Conservation (phyloP, 2,329 filamentous ascomycete species). For the Fusarium nygamai region DNA sequence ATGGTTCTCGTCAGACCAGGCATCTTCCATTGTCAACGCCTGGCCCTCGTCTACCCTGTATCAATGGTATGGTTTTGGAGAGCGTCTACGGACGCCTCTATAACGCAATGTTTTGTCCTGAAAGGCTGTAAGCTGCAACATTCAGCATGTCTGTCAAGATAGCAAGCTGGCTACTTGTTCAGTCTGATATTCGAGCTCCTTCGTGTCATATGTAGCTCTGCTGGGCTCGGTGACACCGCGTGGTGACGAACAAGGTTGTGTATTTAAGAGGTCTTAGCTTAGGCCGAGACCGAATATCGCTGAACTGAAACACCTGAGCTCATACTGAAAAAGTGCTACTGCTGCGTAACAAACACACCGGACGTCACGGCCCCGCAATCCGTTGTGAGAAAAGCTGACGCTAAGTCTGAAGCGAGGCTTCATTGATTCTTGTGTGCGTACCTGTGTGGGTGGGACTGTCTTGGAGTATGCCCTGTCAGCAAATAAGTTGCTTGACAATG, state of each 20-base stretch:
- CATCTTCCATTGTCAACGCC: not conserved
- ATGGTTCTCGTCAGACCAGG: not conserved
- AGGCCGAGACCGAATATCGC: not conserved
- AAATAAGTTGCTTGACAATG: conserved; percentile 22
- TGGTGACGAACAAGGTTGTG: not conserved
- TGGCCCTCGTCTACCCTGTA: not conserved
- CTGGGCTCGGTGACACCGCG: not conserved
- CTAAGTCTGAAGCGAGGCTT: conserved; percentile 25
- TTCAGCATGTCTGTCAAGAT: not conserved
- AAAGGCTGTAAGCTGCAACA: not conserved
- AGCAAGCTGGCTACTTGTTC: not conserved
- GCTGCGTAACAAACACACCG: not conserved
- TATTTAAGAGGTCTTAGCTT: not conserved
- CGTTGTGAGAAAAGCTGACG: conserved; percentile 10
- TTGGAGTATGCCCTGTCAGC: not conserved
- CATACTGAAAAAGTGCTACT: not conserved
- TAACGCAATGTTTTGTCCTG: not conserved
- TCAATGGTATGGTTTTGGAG: not conserved
- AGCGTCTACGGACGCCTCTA: not conserved
- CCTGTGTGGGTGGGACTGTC: not conserved
- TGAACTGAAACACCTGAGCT: not conserved
- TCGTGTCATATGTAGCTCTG: not conserved
- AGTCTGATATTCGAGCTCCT: not conserved
- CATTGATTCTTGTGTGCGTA: conserved; percentile 13
- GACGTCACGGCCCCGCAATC: conserved; percentile 35